Conservation (phyloP, 1,139 yeast species). For the Pichia sp. region DNA sequence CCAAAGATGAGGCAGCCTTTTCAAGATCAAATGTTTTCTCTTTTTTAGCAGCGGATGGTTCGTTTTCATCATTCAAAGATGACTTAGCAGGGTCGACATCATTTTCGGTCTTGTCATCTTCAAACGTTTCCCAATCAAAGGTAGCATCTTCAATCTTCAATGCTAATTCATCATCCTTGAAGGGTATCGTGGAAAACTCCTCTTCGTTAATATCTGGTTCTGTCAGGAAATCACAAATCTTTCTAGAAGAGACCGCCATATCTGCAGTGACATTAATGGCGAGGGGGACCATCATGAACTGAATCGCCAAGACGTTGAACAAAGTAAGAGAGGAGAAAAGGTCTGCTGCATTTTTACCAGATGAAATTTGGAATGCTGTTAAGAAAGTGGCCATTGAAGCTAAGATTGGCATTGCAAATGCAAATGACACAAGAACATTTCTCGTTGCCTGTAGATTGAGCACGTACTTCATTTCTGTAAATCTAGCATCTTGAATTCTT, state of each 20-base stretch:
- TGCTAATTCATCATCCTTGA: constrained; percentile 20
- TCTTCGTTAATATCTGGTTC: constrained; percentile 15
- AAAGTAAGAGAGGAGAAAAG: constrained; percentile 78
- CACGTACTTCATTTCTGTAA: constrained; percentile 35
- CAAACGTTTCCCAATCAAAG: constrained; percentile 40
- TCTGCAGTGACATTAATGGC: constrained; percentile 42
- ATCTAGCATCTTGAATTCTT: constrained; percentile 33
- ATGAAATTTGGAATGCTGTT: constrained; percentile 49
- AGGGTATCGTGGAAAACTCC: constrained; percentile 7
- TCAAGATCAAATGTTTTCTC: too few relatives aligned
- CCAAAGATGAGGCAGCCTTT: too few relatives aligned
- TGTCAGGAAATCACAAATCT: constrained; percentile 33
- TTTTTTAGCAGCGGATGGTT: too few relatives aligned
- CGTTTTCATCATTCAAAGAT: too few relatives aligned
- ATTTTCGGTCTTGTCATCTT: constrained; percentile 21
- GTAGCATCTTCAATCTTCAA: constrained; percentile 31
- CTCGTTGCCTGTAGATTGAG: constrained; percentile 37
- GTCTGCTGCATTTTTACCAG: constrained; percentile 52
- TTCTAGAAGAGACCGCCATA: constrained; percentile 36
- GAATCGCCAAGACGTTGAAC: constrained; percentile 52
- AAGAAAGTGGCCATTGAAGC: constrained; percentile 59
- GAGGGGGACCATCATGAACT: constrained; percentile 60
- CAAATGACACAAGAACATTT: constrained; percentile 35
- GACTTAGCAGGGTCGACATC: neutral
- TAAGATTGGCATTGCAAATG: constrained; percentile 37